These are phyloP conservation scores for Breynia disticha DNA, from an alignment of 441 rosid genomes.

Conservation along the genomic window DNA sequence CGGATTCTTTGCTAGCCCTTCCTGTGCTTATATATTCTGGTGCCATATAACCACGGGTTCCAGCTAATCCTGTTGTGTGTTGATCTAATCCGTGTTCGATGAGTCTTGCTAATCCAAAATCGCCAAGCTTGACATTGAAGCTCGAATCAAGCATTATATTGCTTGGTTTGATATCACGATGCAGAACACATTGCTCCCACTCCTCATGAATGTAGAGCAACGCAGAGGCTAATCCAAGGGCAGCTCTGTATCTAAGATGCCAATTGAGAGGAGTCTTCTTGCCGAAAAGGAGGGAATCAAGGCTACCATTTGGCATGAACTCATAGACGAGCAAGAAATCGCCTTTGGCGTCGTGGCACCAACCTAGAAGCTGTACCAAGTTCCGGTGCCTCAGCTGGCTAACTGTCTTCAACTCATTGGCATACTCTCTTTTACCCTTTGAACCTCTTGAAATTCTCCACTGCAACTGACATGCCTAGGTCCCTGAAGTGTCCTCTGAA, in stretches of 20 bases:
- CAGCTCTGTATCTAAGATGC: neutral
- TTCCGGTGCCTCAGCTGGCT: slow-evolving; percentile 11
- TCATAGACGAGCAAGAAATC: slow-evolving; percentile 40
- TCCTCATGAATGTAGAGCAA: slow-evolving; percentile 7
- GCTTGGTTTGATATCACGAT: slow-evolving; percentile 6
- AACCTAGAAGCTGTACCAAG: slow-evolving; percentile 3
- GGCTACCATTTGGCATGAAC: slow-evolving; percentile 44
- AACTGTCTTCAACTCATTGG: slow-evolving; percentile 1
- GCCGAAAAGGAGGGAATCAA: slow-evolving; percentile 15
- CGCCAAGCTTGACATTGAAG: slow-evolving; percentile 30
- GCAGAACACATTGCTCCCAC: slow-evolving; percentile 6
- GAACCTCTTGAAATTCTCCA: slow-evolving; percentile 8
- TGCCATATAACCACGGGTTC: slow-evolving; percentile 37
- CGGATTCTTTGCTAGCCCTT: slow-evolving; percentile 32
- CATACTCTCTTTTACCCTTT: slow-evolving; percentile 1
- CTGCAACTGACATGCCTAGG: slow-evolving; percentile 1
- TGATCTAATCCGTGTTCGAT: slow-evolving; percentile 27
- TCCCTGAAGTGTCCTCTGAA: slow-evolving; percentile 2
- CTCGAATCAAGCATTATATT: slow-evolving; percentile 25
- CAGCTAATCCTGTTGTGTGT: slow-evolving; percentile 28
- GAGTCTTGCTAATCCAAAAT: slow-evolving; percentile 32
- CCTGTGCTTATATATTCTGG: slow-evolving; percentile 32
- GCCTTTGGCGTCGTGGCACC: slow-evolving; percentile 7
- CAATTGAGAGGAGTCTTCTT: neutral
- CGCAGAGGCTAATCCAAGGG: slow-evolving; percentile 4